These are phyloP conservation scores for Heracleum sosnowskyi DNA, from an alignment of 129 eudicot species.

Conservation along the genomic window DNA sequence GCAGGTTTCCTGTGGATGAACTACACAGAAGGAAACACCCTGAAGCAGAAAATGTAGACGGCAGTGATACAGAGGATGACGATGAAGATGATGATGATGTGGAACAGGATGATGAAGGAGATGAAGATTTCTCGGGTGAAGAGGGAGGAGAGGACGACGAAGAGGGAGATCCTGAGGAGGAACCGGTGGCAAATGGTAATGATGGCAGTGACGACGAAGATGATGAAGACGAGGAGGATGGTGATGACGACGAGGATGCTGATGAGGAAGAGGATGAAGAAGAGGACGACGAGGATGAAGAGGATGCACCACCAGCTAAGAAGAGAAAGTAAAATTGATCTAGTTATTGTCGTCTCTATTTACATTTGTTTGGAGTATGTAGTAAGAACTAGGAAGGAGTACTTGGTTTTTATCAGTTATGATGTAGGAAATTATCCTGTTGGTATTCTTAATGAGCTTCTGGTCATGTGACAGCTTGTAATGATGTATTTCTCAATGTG, in stretches of 20 bases:
- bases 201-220: slow-evolving; percentile 56
- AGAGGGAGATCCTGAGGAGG: slow-evolving; percentile 58
- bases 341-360: neutral
- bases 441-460: slow-evolving; percentile 15
- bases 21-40: slow-evolving; percentile 37
- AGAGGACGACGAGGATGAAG: slow-evolving; percentile 60
- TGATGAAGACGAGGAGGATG: slow-evolving; percentile 47
- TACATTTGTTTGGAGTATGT: slow-evolving; percentile 28
- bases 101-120: slow-evolving; percentile 69
- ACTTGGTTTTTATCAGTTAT: slow-evolving; percentile 16
- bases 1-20: slow-evolving; percentile 63
- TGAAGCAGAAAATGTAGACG: slow-evolving; percentile 57
- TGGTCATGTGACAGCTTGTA: slow-evolving; percentile 21
- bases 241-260: slow-evolving; percentile 39
- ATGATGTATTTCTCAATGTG: slow-evolving; percentile 15
- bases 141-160: slow-evolving; percentile 66
- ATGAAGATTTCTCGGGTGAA: slow-evolving; percentile 81
- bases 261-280: slow-evolving; percentile 53
- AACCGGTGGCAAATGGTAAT: slow-evolving; percentile 59
- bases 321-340: slow-evolving; percentile 58
- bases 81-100: slow-evolving; percentile 67
- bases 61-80: slow-evolving; percentile 76
- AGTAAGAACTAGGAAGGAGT: slow-evolving; percentile 22
- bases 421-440: slow-evolving; percentile 16
- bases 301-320: slow-evolving; percentile 73